These are phyloP conservation scores for Luvunga scandens DNA, from an alignment of 345 rosid species.

Conservation along the genomic window DNA sequence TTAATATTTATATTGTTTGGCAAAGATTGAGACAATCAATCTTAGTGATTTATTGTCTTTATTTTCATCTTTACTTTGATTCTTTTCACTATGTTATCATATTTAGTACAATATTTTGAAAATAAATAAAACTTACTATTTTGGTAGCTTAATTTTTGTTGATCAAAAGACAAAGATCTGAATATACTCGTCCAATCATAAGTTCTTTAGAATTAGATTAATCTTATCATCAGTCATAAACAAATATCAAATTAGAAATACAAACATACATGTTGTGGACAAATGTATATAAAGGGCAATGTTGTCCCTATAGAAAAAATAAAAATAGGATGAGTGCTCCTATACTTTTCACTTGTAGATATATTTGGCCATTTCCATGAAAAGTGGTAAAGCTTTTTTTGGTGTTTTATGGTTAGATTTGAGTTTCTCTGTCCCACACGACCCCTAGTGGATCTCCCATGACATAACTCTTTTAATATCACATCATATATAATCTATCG, in stretches of 20 bases:
- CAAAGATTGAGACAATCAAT: background rate
- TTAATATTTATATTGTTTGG: background rate
- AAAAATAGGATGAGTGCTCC: conserved; percentile 9
- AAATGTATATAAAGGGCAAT: conserved; percentile 6
- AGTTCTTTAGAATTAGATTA: background rate
- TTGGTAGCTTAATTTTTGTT: background rate
- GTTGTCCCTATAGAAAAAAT: background rate
- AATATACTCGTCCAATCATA: background rate
- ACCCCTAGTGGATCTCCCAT: conserved; percentile 21
- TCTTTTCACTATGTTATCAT: background rate
- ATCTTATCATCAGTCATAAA: background rate
- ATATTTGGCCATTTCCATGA: conserved; percentile 42
- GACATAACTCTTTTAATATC: background rate
- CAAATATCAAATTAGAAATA: background rate
- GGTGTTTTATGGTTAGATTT: conserved; percentile 44
- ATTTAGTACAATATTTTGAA: background rate
- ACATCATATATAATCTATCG: background rate
- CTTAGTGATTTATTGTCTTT: background rate
- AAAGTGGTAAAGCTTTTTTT: conserved; percentile 45
- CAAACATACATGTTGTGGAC: conserved; percentile 5
- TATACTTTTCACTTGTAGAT: conserved; percentile 34
- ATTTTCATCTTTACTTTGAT: background rate
- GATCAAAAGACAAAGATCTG: too few species aligned
- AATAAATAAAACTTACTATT: background rate
- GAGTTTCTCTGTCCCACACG: conserved; percentile 26